Base-by-base conservation (phyloP, 306 rosid genomes). In the Cucurbita pepo region DNA sequence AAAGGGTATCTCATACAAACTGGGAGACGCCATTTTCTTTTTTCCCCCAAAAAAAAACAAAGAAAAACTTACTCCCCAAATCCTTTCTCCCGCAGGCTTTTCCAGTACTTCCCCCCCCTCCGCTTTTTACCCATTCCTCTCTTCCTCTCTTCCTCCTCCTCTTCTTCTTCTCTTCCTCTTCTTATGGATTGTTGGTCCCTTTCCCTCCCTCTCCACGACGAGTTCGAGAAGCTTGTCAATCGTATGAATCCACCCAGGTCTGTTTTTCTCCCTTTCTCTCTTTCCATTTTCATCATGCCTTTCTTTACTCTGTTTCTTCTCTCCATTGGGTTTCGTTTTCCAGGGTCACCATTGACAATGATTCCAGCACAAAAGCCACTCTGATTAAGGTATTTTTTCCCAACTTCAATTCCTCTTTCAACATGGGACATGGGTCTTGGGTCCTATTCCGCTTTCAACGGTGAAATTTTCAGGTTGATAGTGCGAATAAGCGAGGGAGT, bases 191-290 rank as follows among this genome's bases (percentile, higher is more conserved):
- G 79, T 79, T 91, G 96, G 96, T 81, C 87, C 47, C 77, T 88
- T 74, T 77, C 92, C 69, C 77, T 81, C 21, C 80, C 87, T 14
- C 66, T 80, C 36, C 91, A 82, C 25, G 90, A 89, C 62, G 99
- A 94, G 83, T 94, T 83, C 65, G 79, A 83, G 91, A 94, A 94
- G 85, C 97, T 94, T 16, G 85, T 90, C 62, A 77, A 85, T 71
- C 81, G 99, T 75, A 88, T 94, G 87, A 94, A 94, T 76, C 97
- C 99, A 16, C 99, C 99, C 40, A 94, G 91, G 99, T 91, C 16
- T n/a, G 10, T 56, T 50, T 25, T 80, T 19, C 13, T 15, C 6
- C 19, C 51, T 13, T 72, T 65, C 63, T 80, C 52, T 56, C 51
- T 59, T 21, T 43, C 11, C 3, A 62, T 3, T 61, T 75, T 66